Evolutionary conservation across 306 rosid genomes (phyloP), one percentile per base, ranked within the genome.

Genomic region (Inga laurina): DNA sequence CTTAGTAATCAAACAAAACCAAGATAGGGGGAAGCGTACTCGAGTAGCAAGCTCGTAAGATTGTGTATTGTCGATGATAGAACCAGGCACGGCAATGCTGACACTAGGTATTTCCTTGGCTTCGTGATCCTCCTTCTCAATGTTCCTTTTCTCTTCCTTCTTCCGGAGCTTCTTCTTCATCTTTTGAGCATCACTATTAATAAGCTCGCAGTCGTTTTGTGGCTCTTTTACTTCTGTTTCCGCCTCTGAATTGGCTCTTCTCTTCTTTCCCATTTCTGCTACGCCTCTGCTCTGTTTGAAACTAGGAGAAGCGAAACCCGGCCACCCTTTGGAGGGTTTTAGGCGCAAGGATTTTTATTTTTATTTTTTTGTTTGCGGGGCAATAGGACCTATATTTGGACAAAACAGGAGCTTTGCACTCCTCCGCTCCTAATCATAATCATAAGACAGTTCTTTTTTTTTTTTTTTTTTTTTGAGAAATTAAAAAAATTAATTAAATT

Each of bases 41-140:
- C 99, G 85, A 37, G 98, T 97, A 70, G 97, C 95, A 84, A 94
- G 97, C 67, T 94, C 99, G 65, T 90, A 86, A 61, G 99, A 92
- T 82, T 88, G 98, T 19, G 94, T 88, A 84, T 97, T 97, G 86
- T 92, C 89, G 43, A 97, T 92, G 87, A 97, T 97, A 83, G 98
- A 97, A 79, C 95, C 99, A 27, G 99, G 84, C 37, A 97, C 84
- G 18, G 98, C 99, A 54, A 97, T 84, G 92, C 64, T 91, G 79
- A 97, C 89, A 2, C 95, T 90, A 82, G 97, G 93, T 68, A 75
- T 85, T 12, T 84, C 44, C 76, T 82, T 81, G 51, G 87, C 34
- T 65, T 81, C 78, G 45, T 83, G 74, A 15, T n/a, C 70, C 6
- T 64, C 77, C 54, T 45, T 67, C 64, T 87, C 82, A 7, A 62